Percentiles rank a stretch among this genome's conserved stretches.
Conservation (phyloP, 164 flowering plant genomes). For the Tinospora cordifolia region DNA sequence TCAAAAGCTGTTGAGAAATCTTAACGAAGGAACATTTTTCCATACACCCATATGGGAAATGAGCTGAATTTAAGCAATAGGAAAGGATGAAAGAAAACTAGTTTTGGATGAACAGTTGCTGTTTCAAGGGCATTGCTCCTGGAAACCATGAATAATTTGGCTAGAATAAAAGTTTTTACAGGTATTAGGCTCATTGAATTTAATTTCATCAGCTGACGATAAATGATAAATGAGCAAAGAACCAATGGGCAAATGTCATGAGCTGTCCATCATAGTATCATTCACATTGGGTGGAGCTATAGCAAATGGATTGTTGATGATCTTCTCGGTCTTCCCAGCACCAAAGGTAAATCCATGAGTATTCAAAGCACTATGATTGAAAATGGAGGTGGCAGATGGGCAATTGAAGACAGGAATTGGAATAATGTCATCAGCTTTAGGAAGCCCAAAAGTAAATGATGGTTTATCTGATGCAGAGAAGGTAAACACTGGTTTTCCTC, state of each 20-base stretch:
- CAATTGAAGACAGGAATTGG: conserved; percentile 38
- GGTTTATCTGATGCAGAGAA: conserved; percentile 25
- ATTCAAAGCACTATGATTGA: conserved; percentile 33
- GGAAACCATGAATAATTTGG: no score
- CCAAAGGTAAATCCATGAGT: conserved; percentile 63
- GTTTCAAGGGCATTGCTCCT: no score
- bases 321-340: conserved; percentile 31
- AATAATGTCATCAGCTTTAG: conserved; percentile 28
- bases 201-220: no score
- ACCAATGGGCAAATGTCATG: not conserved
- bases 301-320: conserved; percentile 13
- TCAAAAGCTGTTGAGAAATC: no score
- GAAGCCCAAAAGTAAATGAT: conserved; percentile 55
- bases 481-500: conserved; percentile 21
- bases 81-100: no score
- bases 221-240: no score
- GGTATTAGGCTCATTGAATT: no score
- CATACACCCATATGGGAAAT: no score
- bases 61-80: no score
- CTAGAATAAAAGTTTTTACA: no score
- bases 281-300: conserved; percentile 19
- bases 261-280: conserved; percentile 43
- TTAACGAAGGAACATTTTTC: no score
- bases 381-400: conserved; percentile 39
- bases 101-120: no score